These are phyloP conservation scores for Xylariaceae sp. DNA, from an alignment of 2,329 filamentous ascomycete species.

Conservation along the genomic window DNA sequence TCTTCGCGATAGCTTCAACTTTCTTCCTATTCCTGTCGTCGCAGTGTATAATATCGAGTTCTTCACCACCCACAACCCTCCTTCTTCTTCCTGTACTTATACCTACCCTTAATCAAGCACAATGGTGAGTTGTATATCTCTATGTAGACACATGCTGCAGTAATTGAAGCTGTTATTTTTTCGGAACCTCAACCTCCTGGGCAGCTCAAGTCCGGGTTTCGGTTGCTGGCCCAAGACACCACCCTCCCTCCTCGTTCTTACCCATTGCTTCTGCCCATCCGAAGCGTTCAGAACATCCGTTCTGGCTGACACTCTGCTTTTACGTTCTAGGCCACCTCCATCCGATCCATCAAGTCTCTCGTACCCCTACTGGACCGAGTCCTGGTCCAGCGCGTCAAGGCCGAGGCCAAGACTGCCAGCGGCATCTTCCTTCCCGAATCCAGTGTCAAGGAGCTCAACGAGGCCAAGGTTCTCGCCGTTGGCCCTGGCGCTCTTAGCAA, in stretches of 20 bases:
- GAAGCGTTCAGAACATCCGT: too few relatives aligned
- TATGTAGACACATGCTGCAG: too few relatives aligned
- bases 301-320: not conserved
- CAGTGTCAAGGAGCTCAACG: slow-evolving; percentile 95
- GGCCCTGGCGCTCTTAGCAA: slow-evolving; percentile 84
- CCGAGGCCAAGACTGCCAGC: slow-evolving; percentile 90
- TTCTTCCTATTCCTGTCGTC: slow-evolving; percentile 20
- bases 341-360: slow-evolving; percentile 94
- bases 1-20: slow-evolving; percentile 28
- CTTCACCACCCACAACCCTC: not conserved
- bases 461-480: slow-evolving; percentile 92
- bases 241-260: too few relatives aligned
- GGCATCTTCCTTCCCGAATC: slow-evolving; percentile 98
- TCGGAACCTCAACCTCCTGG: too few relatives aligned
- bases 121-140: slow-evolving; percentile 24
- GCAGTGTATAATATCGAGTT: slow-evolving; percentile 1
- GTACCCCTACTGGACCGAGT: slow-evolving; percentile 96
- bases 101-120: slow-evolving; percentile 7
- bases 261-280: too few relatives aligned
- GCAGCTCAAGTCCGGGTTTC: too few relatives aligned
- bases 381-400: slow-evolving; percentile 95
- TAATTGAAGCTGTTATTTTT: too few relatives aligned
- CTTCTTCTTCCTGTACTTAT: not conserved
- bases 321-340: slow-evolving; percentile 55
- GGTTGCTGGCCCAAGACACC: too few relatives aligned